Percentiles rank a stretch among this genome's conserved stretches.
Conservation (phyloP, 2,329 filamentous ascomycete species). For the Botrytis cinerea region DNA sequence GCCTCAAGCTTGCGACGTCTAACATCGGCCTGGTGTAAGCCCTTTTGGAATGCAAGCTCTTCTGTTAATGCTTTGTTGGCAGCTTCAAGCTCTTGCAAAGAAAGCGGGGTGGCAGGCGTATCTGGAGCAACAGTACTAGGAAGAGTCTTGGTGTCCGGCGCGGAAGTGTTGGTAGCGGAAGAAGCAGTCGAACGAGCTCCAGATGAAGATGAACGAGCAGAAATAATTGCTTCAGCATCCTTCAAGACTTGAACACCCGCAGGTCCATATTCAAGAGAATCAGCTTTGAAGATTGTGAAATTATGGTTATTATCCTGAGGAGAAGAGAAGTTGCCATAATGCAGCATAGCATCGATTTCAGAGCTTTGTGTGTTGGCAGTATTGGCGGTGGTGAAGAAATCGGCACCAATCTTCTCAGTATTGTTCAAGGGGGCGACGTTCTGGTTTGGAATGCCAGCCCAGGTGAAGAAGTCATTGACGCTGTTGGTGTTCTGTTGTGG, state of each 20-base stretch:
- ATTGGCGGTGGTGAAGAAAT: neutral
- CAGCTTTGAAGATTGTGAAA: neutral
- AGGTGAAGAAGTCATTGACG: neutral
- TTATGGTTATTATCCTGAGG: neutral
- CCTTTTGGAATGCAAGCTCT: neutral
- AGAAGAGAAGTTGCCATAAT: neutral
- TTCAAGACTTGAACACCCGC: neutral
- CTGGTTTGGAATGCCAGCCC: neutral
- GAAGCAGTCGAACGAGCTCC: neutral
- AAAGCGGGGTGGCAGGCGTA: neutral
- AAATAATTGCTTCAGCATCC: too few species aligned
- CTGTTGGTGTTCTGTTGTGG: neutral
- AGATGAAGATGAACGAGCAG: neutral
- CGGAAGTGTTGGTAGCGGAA: neutral
- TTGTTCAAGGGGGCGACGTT: too few species aligned
- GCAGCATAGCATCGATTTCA: neutral
- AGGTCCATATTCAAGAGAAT: conserved; percentile 1
- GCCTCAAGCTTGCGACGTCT: neutral
- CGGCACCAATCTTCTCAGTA: neutral
- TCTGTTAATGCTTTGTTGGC: neutral
- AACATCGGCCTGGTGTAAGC: neutral
- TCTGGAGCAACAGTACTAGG: neutral
- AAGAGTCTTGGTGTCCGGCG: neutral
- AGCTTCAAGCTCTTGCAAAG: neutral
- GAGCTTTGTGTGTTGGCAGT: neutral